A percentile compares a stretch with the other conserved stretches of the same genome.
phyloP scores from a whole-genome alignment of 2,329 filamentous ascomycete species.

The Aspergillus pseudoterreus region DNA sequence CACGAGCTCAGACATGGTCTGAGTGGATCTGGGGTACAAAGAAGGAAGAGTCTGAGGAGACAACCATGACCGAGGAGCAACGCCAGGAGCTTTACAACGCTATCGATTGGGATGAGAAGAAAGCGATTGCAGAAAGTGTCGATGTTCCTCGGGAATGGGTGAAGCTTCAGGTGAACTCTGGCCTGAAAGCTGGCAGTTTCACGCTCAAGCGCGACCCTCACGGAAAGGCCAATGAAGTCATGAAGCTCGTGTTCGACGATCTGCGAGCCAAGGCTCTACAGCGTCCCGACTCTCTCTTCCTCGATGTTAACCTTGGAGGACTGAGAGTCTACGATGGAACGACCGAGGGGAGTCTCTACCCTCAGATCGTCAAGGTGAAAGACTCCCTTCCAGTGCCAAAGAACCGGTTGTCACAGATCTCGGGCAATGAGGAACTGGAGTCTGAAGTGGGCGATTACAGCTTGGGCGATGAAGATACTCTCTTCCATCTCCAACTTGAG shows the following conservation, averaged over 20 bases:
- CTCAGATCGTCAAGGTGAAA: conserved; percentile 94
- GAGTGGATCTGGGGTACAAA: conserved; percentile 89
- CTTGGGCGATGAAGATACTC: conserved; percentile 61
- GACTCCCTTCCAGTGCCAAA: conserved; percentile 64
- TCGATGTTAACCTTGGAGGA: conserved; percentile 85
- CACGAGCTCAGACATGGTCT: conserved; percentile 78
- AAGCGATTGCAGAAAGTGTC: conserved; percentile 78
- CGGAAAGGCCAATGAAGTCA: conserved; percentile 71
- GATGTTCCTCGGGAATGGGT: conserved; percentile 87
- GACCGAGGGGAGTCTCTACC: conserved; percentile 83
- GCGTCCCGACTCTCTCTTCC: conserved; percentile 83
- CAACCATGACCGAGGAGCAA: conserved; percentile 90
- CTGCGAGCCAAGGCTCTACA: conserved; percentile 89
- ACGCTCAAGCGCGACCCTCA: conserved; percentile 84
- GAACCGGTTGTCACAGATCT: conserved; percentile 27
- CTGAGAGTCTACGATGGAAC: conserved; percentile 95
- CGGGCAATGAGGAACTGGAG: conserved; percentile 36
- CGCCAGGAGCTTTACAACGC: conserved; percentile 94
- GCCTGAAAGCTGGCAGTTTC: conserved; percentile 93
- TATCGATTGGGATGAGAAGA: conserved; percentile 98
- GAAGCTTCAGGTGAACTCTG: conserved; percentile 88
- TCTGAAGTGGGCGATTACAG: conserved; percentile 39
- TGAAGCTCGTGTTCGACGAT: conserved; percentile 89
- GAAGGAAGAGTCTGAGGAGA: conserved; percentile 69
- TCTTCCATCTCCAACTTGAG: conserved; percentile 91